Evolutionary conservation across 371 early-diverging fungal genomes (phyloP), one percentile per base, ranked within the genome.

Genomic region (Mortierella sp.): DNA sequence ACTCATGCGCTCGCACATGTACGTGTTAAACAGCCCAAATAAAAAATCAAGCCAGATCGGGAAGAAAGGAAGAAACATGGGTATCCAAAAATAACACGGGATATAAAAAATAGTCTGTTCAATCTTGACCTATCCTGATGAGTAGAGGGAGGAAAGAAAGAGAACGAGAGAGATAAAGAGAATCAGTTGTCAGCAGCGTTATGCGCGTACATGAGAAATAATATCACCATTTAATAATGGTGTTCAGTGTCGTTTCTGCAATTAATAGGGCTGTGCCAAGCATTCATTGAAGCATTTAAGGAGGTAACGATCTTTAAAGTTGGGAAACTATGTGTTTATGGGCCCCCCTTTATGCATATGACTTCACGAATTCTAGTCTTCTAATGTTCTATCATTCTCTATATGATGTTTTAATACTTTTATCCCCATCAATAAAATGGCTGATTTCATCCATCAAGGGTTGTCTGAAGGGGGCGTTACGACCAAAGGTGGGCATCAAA

Each of bases 391-490:
- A 13, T 17, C 19, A 23, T 47, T 51, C 45, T 45, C 45, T 42
- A 37, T n/a, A 19, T 47, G 42, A 42, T 15, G 55, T 35, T 35
- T 19, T 32, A 28, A 31, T n/a, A 28, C 19, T 10, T 17, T 61
- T 60, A 61, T 55, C 58, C 1, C 76, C 62, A 19, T 72, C 72
- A 6, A 78, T 70, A 61, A 78, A 70, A 8, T 66, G 74, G 29
- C 66, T 63, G 13, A 78, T 59, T 29, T 73, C 79, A 17, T 62
- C 56, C 64, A 78, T 51, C 51, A 79, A 47, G 2, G 60, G 67
- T 37, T 70, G 35, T 43, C 45, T 59, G 62, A 66, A 79, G 13
- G 69, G 69, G 13, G 62, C 35, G 0, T 61, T 60, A 31, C 55
- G 56, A 19, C 53, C 64, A 59, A 70, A 51, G 12, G 47, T 59